A percentile compares a stretch with the other conserved stretches of the same genome.
Evolutionary conservation across 345 rosid genomes (phyloP).

Genomic region (Corchorus olitorius): DNA sequence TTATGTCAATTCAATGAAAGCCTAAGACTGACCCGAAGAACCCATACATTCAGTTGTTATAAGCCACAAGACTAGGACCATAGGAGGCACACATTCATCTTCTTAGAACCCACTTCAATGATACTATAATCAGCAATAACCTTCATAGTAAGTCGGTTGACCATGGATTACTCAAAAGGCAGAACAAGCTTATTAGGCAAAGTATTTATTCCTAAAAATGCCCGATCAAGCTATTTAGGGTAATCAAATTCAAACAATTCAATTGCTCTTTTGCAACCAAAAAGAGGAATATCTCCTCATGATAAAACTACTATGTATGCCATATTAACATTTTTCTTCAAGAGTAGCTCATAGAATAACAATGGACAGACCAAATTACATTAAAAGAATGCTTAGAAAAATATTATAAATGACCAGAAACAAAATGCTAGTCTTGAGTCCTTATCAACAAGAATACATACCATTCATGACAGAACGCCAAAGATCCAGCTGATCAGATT

Average conservation of each 20-base stretch:
- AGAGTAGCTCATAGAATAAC: neutral
- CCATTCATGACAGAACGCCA: slow-evolving; percentile 86
- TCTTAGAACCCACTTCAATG: neutral
- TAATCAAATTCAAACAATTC: neutral
- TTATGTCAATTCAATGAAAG: neutral
- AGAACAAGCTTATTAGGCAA: neutral
- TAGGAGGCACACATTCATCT: too few relatives aligned
- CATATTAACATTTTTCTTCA: neutral
- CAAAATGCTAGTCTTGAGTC: slow-evolving; percentile 1
- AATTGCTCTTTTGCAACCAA: neutral
- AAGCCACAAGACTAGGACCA: neutral
- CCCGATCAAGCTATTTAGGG: slow-evolving; percentile 1
- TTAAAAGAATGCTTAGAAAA: neutral
- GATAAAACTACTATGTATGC: neutral
- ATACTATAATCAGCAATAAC: neutral
- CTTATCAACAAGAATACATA: slow-evolving; percentile 35
- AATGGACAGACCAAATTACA: neutral
- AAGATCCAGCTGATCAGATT: slow-evolving; percentile 85
- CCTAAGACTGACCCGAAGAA: neutral
- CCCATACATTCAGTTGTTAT: neutral
- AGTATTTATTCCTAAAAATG: neutral
- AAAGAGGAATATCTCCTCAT: neutral
- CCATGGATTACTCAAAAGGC: neutral
- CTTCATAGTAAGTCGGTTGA: neutral
- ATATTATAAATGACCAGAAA: neutral